Conservation (phyloP, 495 filamentous ascomycete genomes). For the Penicillium verhagenii region DNA sequence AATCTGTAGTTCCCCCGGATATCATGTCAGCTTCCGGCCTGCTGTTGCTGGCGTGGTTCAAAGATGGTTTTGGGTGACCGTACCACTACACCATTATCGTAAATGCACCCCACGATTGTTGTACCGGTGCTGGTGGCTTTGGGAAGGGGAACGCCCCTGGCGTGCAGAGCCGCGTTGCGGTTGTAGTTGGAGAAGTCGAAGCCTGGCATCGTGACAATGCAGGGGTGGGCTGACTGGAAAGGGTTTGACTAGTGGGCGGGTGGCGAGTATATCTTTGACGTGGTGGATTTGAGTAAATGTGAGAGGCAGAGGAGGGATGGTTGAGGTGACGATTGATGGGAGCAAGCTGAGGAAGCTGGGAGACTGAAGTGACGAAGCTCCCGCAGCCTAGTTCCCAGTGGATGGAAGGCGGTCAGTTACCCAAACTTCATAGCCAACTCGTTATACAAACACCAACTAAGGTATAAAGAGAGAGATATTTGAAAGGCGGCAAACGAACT, state of each 20-base stretch:
- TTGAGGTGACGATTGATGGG: background rate
- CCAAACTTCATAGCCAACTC: background rate
- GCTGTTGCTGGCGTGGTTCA: background rate
- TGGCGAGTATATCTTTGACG: background rate
- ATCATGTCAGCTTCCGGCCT: constrained; percentile 15
- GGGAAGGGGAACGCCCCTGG: constrained; percentile 86
- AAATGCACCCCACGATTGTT: constrained; percentile 98
- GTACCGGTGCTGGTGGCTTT: constrained; percentile 99
- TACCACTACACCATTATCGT: constrained; percentile 92
- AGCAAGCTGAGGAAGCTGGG: background rate
- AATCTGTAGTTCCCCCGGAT: constrained; percentile 54
- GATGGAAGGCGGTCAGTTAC: constrained; percentile 2
- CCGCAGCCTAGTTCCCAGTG: constrained; percentile 9
- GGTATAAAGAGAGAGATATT: background rate
- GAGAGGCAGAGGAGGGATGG: constrained; percentile 18
- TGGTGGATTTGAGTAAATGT: background rate
- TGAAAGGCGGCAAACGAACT: background rate
- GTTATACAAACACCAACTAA: background rate
- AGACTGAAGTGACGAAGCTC: constrained; percentile 16
- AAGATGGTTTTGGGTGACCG: constrained; percentile 31
- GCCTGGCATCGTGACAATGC: constrained; percentile 74
- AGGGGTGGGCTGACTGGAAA: constrained; percentile 10
- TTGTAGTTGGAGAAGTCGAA: constrained; percentile 99
- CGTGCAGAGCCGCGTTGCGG: constrained; percentile 93
- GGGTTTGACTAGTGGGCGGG: constrained; percentile 21